Evolutionary conservation across 805 yeast species (phyloP).

Genomic region (Saccharomyces mikatae): DNA sequence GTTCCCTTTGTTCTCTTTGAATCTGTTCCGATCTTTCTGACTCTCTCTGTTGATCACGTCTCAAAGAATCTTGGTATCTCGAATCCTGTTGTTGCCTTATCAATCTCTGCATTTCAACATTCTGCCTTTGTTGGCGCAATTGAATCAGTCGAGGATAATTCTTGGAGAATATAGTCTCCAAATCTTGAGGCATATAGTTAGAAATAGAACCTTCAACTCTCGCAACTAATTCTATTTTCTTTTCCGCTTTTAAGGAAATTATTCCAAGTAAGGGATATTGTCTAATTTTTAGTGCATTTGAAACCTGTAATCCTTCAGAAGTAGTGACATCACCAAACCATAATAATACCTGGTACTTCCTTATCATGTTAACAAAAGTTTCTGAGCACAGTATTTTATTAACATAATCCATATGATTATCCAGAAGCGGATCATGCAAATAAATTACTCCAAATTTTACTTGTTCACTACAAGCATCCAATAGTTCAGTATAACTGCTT

Average conservation of each 20-base stretch:
- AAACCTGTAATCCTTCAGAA: conserved; percentile 77
- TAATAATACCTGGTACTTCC: conserved; percentile 46
- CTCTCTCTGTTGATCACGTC: conserved; percentile 53
- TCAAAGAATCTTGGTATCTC: conserved; percentile 65
- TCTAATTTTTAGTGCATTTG: conserved; percentile 62
- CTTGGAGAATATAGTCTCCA: conserved; percentile 18
- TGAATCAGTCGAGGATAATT: conserved; percentile 36
- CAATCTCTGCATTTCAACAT: conserved; percentile 47
- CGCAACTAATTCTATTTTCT: conserved; percentile 26
- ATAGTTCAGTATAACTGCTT: conserved; percentile 76
- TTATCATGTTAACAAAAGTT: conserved; percentile 40
- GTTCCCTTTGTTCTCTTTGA: conserved; percentile 23
- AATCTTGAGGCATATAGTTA: conserved; percentile 10
- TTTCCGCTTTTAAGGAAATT: conserved; percentile 53
- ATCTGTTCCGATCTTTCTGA: conserved; percentile 24
- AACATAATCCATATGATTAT: conserved; percentile 44
- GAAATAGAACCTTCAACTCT: conserved; percentile 19
- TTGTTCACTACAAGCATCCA: conserved; percentile 59
- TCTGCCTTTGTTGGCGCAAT: conserved; percentile 56
- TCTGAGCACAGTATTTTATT: conserved; percentile 46
- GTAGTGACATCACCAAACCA: conserved; percentile 88
- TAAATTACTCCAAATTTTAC: conserved; percentile 68
- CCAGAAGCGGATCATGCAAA: conserved; percentile 65
- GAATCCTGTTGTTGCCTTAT: conserved; percentile 67
- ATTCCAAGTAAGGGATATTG: conserved; percentile 78